Base-by-base conservation (phyloP, 225 moss, liverwort and hornwort species). In the Lunularia cruciata region DNA sequence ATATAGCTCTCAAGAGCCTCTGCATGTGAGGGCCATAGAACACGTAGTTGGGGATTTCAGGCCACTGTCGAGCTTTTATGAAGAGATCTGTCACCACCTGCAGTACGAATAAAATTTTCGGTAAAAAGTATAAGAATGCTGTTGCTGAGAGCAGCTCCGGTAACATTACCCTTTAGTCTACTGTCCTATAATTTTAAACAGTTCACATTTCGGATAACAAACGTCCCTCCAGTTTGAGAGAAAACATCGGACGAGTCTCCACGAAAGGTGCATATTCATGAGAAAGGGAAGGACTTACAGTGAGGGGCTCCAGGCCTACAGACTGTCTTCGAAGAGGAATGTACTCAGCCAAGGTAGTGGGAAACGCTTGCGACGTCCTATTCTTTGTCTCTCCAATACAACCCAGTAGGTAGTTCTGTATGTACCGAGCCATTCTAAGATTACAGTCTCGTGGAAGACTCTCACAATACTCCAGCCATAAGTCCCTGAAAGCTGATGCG, bases 61-160 rank as follows among this genome's bases (percentile, higher is more conserved):
- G 47, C 65, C 65, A 66, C 3, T 25, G 34, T 47, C 60, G 35
- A 34, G 35, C 60, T 48, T 62, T 62, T 15, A 60, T 34, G 22
- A 62, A 47, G 18, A 46, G 43, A 16, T 72, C 72, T 4, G 61
- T 45, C 32, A 72, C 61, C 25, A 72, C 72, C 72, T 72, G 51
- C 38, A 70, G 22, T n/a, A n/a, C n/a, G n/a, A n/a, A n/a, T n/a
- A n/a, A n/a, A n/a, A n/a, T n/a, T n/a, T n/a, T n/a, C n/a, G n/a
- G n/a, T n/a, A n/a, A n/a, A n/a, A n/a, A n/a, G n/a, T n/a, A n/a
- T n/a, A n/a, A n/a, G n/a, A n/a, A n/a, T n/a, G n/a, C n/a, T n/a
- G n/a, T n/a, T n/a, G n/a, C n/a, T n/a, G n/a, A n/a, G n/a, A n/a
- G n/a, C n/a, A n/a, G n/a, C n/a, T n/a, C n/a, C n/a, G n/a, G n/a